Base-by-base conservation (phyloP, 257 asterid species). In the Nicotiana obtusifolia region DNA sequence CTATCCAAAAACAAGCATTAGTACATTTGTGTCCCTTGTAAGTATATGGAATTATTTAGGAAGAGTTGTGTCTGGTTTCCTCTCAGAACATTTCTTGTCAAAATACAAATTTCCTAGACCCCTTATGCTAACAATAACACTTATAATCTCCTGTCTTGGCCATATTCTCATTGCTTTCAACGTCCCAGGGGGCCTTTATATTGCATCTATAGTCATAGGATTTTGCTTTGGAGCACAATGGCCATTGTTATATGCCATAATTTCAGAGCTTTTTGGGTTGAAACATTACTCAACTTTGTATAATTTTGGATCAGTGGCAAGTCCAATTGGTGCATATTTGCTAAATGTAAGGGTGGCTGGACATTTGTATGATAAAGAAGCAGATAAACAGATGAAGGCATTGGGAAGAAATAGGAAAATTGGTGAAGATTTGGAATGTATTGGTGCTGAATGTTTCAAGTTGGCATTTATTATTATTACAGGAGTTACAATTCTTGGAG, bases 41-140 rank as follows among this genome's bases (percentile, higher is more conserved):
- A 77, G 81, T 10, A 77, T 77, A 77, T 77, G 81, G 81, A 54
- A 77, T 17, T 77, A 77, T 47, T 56, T 77, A 4, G 81, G 81
- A 13, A 71, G 78, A 44, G 78, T 71, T 71, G 60, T 44, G 78
- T 41, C 78, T 71, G 78, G 78, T 9, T 71, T 71, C 78, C 9
- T 71, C 35, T 71, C 78, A 41, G 78, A 71, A 1, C 78, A 71
- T 71, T 71, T 71, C 20, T 71, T 71, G 22, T 20, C 35, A 2
- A 71, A 71, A 11, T 71, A 71, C 35, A 71, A 22, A 22, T 44
- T 71, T 3, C 78, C 78, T 11, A 44, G 78, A 16, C 59, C 78
- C 0, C 78, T 71, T 47, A 71, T 71, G 78, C 78, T 71, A 37
- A 71, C 78, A 0, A 71, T 71, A 44, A 71, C 78, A 1, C 59